phyloP scores from a whole-genome alignment of 179 eudicot species.

The Dionaea muscipula region DNA sequence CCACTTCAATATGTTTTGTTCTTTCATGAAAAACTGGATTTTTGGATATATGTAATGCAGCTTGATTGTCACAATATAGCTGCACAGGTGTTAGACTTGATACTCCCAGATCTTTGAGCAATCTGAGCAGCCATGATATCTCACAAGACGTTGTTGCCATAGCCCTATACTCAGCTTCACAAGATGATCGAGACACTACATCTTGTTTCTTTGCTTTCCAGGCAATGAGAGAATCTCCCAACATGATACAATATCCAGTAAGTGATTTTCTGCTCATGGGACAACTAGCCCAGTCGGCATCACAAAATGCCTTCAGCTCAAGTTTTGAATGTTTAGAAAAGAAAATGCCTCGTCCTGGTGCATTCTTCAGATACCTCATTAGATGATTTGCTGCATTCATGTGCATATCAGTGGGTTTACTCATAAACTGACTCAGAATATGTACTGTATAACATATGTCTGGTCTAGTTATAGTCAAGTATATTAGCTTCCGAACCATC shows the following conservation, averaged over 20 bases:
- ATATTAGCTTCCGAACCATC: not conserved
- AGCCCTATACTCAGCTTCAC: slow-evolving; percentile 7
- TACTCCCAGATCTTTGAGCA: not conserved
- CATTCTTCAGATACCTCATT: not conserved
- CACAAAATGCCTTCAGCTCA: not conserved
- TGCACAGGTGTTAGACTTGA: not conserved
- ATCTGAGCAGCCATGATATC: not conserved
- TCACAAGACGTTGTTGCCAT: not conserved
- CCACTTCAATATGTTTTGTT: slow-evolving; percentile 1
- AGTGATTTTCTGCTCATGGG: not conserved
- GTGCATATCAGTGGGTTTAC: not conserved
- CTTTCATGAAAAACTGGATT: slow-evolving; percentile 1
- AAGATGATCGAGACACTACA: not conserved
- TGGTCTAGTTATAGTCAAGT: slow-evolving; percentile 1
- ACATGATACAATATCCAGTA: not conserved
- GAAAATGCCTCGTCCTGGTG: too few species aligned
- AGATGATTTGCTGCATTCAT: not conserved
- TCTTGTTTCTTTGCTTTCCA: slow-evolving; percentile 6
- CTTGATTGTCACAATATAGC: slow-evolving; percentile 5
- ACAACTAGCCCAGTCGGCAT: not conserved
- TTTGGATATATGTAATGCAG: not conserved
- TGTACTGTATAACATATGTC: not conserved
- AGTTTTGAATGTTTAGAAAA: too few species aligned
- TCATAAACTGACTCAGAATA: not conserved
- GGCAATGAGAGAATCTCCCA: not conserved